These are phyloP conservation scores for Stereocaulon alpinum DNA, from an alignment of 495 filamentous ascomycete genomes.

Conservation along the genomic window DNA sequence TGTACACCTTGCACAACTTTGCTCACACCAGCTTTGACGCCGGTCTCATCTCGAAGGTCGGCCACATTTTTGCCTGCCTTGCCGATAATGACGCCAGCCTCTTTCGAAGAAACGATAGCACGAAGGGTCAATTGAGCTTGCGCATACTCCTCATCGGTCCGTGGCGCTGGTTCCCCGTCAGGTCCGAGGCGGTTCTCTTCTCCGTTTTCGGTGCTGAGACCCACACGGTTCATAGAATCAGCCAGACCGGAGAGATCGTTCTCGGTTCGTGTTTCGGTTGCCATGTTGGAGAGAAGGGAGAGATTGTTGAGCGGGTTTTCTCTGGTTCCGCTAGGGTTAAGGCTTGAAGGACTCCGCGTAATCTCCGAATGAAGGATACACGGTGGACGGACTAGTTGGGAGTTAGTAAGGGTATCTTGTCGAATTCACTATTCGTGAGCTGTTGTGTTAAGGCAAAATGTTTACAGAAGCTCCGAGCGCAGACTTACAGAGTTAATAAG, in stretches of 20 bases:
- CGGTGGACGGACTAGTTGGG: not conserved
- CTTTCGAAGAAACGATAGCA: slow-evolving; percentile 96
- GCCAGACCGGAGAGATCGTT: slow-evolving; percentile 34
- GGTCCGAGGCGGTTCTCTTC: slow-evolving; percentile 50
- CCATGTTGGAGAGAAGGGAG: slow-evolving; percentile 30
- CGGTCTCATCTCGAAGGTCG: slow-evolving; percentile 91
- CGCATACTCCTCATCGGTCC: slow-evolving; percentile 94
- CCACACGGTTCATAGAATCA: slow-evolving; percentile 37
- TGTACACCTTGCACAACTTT: slow-evolving; percentile 97
- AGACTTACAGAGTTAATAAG: slow-evolving; percentile 1
- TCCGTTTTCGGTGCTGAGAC: slow-evolving; percentile 30
- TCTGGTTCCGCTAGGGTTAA: not conserved
- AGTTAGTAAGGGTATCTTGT: slow-evolving; percentile 1
- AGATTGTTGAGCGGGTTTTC: slow-evolving; percentile 5
- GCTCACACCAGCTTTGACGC: slow-evolving; percentile 94
- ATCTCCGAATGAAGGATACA: not conserved
- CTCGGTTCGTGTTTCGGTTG: slow-evolving; percentile 39
- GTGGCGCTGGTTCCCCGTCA: slow-evolving; percentile 59
- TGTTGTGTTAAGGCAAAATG: not conserved
- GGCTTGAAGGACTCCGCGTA: not conserved
- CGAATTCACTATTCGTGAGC: not conserved
- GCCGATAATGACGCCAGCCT: slow-evolving; percentile 96
- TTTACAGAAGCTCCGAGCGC: no score
- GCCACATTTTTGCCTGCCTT: slow-evolving; percentile 98
- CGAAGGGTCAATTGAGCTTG: slow-evolving; percentile 82